phyloP scores from a whole-genome alignment of 2,329 filamentous ascomycete genomes.

The Thermothelomyces thermophilus region DNA sequence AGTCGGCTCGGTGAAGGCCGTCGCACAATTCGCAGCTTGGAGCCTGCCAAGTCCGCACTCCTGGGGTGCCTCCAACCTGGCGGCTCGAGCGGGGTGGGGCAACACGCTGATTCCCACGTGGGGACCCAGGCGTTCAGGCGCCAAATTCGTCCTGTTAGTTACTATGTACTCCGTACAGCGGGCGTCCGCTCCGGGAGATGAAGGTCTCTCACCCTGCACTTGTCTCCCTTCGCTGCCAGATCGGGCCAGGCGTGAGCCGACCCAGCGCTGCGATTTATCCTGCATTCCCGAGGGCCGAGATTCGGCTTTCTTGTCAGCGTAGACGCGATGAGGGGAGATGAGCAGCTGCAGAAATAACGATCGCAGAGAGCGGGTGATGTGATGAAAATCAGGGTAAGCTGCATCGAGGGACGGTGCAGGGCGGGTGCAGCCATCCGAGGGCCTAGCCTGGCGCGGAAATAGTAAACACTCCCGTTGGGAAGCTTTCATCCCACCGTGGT shows the following conservation, averaged over 20 bases:
- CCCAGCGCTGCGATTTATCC: too few relatives aligned
- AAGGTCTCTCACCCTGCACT: neutral
- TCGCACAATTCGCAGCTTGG: neutral
- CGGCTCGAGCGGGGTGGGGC: slow-evolving; percentile 2
- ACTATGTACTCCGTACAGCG: too few relatives aligned
- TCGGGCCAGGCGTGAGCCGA: too few relatives aligned
- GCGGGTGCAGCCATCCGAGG: slow-evolving; percentile 5
- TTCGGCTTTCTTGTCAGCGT: neutral
- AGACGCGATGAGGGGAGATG: neutral
- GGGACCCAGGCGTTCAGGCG: slow-evolving; percentile 5
- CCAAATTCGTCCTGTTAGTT: neutral
- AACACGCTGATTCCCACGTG: slow-evolving; percentile 8
- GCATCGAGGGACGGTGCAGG: neutral
- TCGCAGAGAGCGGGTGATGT: neutral
- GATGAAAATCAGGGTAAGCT: neutral
- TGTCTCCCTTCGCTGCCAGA: too few relatives aligned
- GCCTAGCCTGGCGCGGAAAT: neutral
- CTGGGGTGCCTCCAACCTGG: neutral
- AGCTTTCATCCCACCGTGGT: too few relatives aligned
- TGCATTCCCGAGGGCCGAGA: too few relatives aligned
- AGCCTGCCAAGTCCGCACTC: neutral
- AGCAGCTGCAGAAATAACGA: neutral
- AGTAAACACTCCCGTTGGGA: too few relatives aligned
- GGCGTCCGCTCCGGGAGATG: neutral
- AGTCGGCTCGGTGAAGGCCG: too few relatives aligned